These are phyloP conservation scores for Ophiostoma ulmi DNA, from an alignment of 2,329 filamentous ascomycete genomes.

Conservation along the genomic window DNA sequence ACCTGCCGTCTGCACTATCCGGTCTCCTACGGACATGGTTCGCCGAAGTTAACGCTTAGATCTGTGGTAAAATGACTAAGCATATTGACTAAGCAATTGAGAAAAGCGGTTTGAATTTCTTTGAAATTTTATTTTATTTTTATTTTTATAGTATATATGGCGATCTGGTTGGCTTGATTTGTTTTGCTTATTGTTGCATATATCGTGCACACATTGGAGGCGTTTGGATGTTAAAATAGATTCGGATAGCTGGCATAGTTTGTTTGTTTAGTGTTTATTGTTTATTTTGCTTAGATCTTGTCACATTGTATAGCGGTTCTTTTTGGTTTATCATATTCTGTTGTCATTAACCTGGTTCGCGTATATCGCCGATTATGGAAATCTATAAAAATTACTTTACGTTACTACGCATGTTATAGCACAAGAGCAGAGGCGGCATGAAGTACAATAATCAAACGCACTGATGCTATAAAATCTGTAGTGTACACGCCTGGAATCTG, in stretches of 20 bases:
- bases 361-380: too few relatives aligned
- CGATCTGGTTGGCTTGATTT: background rate
- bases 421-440: background rate
- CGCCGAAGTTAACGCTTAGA: conserved; percentile 57
- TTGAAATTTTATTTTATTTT: background rate
- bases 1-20: conserved; percentile 82
- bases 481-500: background rate
- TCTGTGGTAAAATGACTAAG: background rate
- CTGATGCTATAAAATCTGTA: conserved; percentile 14
- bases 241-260: background rate
- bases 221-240: conserved; percentile 10
- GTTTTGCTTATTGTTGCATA: background rate
- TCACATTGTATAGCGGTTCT: background rate
- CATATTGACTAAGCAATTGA: background rate
- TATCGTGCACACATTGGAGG: background rate
- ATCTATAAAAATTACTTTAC: background rate
- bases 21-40: conserved; percentile 95
- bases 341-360: too few relatives aligned
- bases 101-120: background rate
- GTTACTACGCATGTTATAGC: background rate
- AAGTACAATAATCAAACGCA: background rate
- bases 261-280: background rate
- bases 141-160: background rate
- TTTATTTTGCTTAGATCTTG: background rate
- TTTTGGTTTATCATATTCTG: background rate